Evolutionary conservation across 805 yeast species (phyloP).

Genomic region (Starmerella powellii): DNA sequence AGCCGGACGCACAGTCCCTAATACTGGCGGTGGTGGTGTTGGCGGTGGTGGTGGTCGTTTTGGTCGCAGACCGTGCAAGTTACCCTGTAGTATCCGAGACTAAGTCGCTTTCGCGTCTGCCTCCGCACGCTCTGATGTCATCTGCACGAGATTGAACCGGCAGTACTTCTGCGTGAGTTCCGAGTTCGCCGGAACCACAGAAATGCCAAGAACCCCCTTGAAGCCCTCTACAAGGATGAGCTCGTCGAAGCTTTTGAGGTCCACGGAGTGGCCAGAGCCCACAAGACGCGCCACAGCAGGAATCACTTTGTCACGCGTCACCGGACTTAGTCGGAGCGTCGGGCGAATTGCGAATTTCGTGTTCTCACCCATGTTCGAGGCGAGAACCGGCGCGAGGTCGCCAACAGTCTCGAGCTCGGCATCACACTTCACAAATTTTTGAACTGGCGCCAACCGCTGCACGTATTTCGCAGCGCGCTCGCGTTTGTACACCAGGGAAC

Average conservation of each 20-base stretch:
- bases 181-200: slow-evolving; percentile 45
- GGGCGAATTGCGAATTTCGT: slow-evolving; percentile 70
- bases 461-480: slow-evolving; percentile 36
- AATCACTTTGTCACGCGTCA: slow-evolving; percentile 64
- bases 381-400: slow-evolving; percentile 45
- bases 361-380: slow-evolving; percentile 52
- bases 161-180: slow-evolving; percentile 45
- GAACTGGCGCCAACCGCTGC: slow-evolving; percentile 71
- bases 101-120: neutral
- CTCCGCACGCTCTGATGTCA: slow-evolving; percentile 26
- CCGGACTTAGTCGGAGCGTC: slow-evolving; percentile 55
- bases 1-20: too few species aligned
- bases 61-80: too few species aligned
- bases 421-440: slow-evolving; percentile 45
- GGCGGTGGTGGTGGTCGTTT: too few species aligned
- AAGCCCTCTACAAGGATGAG: slow-evolving; percentile 77
- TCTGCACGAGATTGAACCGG: slow-evolving; percentile 72
- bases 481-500: slow-evolving; percentile 45
- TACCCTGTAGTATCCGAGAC: too few species aligned
- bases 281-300: slow-evolving; percentile 58
- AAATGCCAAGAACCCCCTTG: slow-evolving; percentile 77
- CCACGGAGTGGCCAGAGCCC: slow-evolving; percentile 65
- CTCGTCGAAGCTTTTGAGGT: slow-evolving; percentile 66
- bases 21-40: too few species aligned
- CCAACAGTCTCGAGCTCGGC: slow-evolving; percentile 58